Percentiles rank a stretch among this genome's conserved stretches.
Evolutionary conservation across 1,139 yeast genomes (phyloP).

Genomic region (Candida albicans): DNA sequence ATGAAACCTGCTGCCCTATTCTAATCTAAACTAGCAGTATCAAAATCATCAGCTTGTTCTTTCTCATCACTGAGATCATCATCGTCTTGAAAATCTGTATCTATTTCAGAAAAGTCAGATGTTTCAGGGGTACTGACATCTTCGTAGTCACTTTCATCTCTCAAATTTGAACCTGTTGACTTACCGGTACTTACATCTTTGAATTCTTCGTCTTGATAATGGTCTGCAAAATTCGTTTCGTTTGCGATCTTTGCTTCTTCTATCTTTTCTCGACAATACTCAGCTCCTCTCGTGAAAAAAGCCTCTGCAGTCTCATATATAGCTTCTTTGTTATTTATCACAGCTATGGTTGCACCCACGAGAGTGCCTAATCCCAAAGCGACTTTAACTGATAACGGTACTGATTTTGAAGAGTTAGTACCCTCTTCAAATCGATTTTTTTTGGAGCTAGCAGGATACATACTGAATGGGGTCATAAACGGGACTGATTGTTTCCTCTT

Average conservation of each 20-base stretch:
- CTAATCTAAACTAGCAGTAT: slow-evolving; percentile 11
- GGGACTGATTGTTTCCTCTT: no score
- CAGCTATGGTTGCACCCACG: slow-evolving; percentile 41
- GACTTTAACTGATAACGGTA: slow-evolving; percentile 40
- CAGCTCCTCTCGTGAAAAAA: slow-evolving; percentile 36
- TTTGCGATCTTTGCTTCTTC: slow-evolving; percentile 21
- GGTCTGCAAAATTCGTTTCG: slow-evolving; percentile 27
- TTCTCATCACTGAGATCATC: slow-evolving; percentile 20
- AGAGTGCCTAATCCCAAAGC: slow-evolving; percentile 43
- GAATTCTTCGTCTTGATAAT: slow-evolving; percentile 27
- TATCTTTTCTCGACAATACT: slow-evolving; percentile 30
- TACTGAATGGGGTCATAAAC: slow-evolving; percentile 6
- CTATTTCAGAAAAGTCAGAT: slow-evolving; percentile 12
- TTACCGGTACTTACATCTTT: slow-evolving; percentile 1
- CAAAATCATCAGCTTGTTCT: slow-evolving; percentile 8
- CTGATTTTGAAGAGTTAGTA: slow-evolving; percentile 17
- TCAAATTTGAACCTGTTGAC: slow-evolving; percentile 12
- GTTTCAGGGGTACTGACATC: slow-evolving; percentile 28
- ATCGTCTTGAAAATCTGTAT: slow-evolving; percentile 8
- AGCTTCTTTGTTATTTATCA: slow-evolving; percentile 33
- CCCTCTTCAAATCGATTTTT: not conserved
- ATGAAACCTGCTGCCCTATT: not conserved
- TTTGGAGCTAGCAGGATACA: not conserved
- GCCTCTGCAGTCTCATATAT: slow-evolving; percentile 35
- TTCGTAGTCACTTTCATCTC: slow-evolving; percentile 16